These are phyloP conservation scores for Coix lacrymajobi DNA, from an alignment of 176 grass and related monocot species.

Conservation along the genomic window DNA sequence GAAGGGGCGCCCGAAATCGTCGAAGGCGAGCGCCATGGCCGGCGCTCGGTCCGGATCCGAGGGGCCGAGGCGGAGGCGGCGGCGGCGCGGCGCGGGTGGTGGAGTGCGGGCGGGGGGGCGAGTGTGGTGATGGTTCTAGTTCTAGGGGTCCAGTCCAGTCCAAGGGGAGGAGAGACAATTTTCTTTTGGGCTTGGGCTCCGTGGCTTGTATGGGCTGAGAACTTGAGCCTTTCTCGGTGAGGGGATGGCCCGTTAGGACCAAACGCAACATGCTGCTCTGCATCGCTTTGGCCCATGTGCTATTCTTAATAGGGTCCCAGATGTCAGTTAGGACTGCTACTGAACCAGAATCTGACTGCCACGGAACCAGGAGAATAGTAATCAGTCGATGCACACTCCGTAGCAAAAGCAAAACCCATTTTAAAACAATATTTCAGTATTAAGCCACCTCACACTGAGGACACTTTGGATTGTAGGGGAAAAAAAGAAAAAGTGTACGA, in stretches of 20 bases:
- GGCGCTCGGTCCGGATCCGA: not conserved
- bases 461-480: too few species aligned
- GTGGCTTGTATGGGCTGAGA: not conserved
- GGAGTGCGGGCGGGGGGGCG: not conserved
- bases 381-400: too few species aligned
- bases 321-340: too few species aligned
- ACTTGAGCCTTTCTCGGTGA: not conserved
- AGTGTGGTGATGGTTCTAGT: not conserved
- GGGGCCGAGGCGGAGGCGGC: not conserved
- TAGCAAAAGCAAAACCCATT: too few species aligned
- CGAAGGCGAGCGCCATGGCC: slow-evolving; percentile 72
- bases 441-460: too few species aligned
- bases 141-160: not conserved
- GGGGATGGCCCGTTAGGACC: not conserved
- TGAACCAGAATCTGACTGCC: too few species aligned
- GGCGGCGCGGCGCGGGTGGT: not conserved
- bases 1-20: slow-evolving; percentile 64
- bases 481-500: too few species aligned
- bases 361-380: too few species aligned
- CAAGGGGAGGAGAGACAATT: not conserved
- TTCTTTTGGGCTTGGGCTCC: not conserved
- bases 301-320: too few species aligned
- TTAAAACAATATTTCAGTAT: too few species aligned
- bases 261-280: not conserved
- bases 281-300: not conserved